phyloP scores from a whole-genome alignment of 1,284 basidiomycete genomes.

The Leccinum huronense region DNA sequence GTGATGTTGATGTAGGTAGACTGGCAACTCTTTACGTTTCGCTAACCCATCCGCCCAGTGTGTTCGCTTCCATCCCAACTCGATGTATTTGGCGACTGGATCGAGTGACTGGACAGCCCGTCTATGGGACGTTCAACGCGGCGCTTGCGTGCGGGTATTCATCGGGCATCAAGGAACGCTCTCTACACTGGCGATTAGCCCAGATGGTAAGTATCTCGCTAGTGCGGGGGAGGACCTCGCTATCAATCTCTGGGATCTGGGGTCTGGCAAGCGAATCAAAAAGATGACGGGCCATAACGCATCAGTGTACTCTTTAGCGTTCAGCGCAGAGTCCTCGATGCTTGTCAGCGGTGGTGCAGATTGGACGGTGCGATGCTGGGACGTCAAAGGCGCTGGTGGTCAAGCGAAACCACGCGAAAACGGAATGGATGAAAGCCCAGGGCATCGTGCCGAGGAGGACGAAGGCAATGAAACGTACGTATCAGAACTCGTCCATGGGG shows the following conservation, averaged over 20 bases:
- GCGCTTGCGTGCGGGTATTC: constrained; percentile 91
- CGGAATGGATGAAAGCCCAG: constrained; percentile 39
- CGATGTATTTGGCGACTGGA: constrained; percentile 94
- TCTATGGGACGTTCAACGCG: constrained; percentile 98
- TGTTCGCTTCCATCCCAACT: constrained; percentile 96
- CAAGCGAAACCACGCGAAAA: constrained; percentile 54
- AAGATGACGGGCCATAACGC: constrained; percentile 95
- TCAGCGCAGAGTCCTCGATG: constrained; percentile 87
- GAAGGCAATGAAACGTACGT: constrained; percentile 64
- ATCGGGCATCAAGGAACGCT: constrained; percentile 92
- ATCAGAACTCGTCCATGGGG: background rate
- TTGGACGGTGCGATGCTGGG: constrained; percentile 96
- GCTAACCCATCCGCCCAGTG: constrained; percentile 55
- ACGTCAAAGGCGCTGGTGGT: constrained; percentile 83
- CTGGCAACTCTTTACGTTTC: constrained; percentile 4
- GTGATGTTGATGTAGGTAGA: constrained; percentile 90
- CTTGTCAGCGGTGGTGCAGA: constrained; percentile 90
- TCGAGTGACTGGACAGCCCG: constrained; percentile 95
- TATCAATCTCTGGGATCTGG: constrained; percentile 96
- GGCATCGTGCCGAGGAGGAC: constrained; percentile 42
- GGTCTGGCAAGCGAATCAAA: constrained; percentile 90
- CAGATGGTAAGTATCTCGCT: constrained; percentile 92
- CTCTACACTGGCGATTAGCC: constrained; percentile 86
- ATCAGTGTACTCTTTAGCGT: constrained; percentile 87
- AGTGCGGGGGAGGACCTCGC: constrained; percentile 90